These are phyloP conservation scores for Ceratocystiopsis minuta DNA, from an alignment of 2,329 filamentous ascomycete genomes.

Conservation along the genomic window DNA sequence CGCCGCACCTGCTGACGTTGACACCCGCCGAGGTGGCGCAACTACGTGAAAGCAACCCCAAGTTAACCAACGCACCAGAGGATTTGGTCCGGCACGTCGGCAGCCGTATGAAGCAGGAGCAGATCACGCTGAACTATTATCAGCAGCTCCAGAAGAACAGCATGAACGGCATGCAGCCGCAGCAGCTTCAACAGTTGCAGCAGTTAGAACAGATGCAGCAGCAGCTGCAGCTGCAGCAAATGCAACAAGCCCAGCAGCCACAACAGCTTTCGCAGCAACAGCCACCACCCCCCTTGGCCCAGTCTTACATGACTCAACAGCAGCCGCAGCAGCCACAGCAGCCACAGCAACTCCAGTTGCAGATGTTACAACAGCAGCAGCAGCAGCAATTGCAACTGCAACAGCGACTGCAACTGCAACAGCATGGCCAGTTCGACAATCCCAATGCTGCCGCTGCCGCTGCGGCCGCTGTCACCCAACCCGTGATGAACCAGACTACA, in stretches of 20 bases:
- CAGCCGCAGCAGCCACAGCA: conserved; percentile 1
- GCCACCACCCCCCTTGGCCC: conserved; percentile 1
- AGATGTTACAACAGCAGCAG: conserved; percentile 6
- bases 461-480: conserved; percentile 1
- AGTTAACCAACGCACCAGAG: conserved; percentile 6
- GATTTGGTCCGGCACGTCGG: conserved; percentile 4
- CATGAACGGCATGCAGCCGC: conserved; percentile 4
- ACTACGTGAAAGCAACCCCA: conserved; percentile 5
- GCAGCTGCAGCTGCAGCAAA: conserved; percentile 14
- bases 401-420: conserved; percentile 9
- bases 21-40: conserved; percentile 6
- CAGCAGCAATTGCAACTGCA: conserved; percentile 8
- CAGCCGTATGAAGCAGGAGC: conserved; percentile 5
- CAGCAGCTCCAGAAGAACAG: conserved; percentile 4
- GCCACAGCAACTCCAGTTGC: conserved; percentile 3
- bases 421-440: conserved; percentile 9
- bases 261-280: conserved; percentile 6
- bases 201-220: conserved; percentile 14
- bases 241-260: conserved; percentile 10
- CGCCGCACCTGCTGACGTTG: conserved; percentile 4
- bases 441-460: conserved; percentile 4
- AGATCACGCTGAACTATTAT: conserved; percentile 5
- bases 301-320: conserved; percentile 1
- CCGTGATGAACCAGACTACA: background rate
- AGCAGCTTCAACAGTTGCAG: conserved; percentile 10